These are phyloP conservation scores for Tripterygium wilfordii DNA, from an alignment of 177 flowering plant genomes.

Conservation along the genomic window DNA sequence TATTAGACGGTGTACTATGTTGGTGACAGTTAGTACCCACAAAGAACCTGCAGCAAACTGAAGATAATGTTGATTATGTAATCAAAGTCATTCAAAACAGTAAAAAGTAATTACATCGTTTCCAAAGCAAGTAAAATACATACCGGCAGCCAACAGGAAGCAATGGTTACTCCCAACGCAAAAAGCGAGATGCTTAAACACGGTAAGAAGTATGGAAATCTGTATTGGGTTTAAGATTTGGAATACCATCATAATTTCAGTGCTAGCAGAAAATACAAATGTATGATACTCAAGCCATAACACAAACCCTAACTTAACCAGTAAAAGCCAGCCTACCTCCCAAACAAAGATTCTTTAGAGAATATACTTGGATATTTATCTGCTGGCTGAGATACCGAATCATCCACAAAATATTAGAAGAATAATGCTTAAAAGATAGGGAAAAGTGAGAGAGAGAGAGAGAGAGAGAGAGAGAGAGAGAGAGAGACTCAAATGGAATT, in stretches of 20 bases:
- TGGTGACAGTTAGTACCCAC: too few relatives aligned
- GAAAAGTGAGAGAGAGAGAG: too few relatives aligned
- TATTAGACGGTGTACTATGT: too few relatives aligned
- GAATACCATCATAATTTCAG: neutral
- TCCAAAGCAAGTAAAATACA: constrained; percentile 12
- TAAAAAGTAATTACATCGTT: too few relatives aligned
- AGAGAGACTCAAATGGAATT: too few relatives aligned
- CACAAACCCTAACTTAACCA: neutral
- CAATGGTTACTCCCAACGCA: constrained; percentile 39
- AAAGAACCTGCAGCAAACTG: too few relatives aligned
- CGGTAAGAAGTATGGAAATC: constrained; percentile 67
- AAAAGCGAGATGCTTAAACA: constrained; percentile 61
- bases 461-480: too few relatives aligned
- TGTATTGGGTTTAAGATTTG: constrained; percentile 10
- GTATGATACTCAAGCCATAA: too few relatives aligned
- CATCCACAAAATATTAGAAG: neutral
- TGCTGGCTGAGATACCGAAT: constrained; percentile 16
- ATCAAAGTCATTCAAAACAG: too few relatives aligned
- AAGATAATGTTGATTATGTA: too few relatives aligned
- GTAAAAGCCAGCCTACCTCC: constrained; percentile 12
- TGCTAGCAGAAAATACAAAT: neutral
- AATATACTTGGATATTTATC: constrained; percentile 25
- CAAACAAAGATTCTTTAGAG: constrained; percentile 22
- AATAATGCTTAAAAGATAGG: neutral
- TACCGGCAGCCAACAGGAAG: constrained; percentile 71